Evolutionary conservation across 2,329 filamentous ascomycete species (phyloP), one percentile per base, ranked within the genome.

Genomic region (Juglanconis oblonga): DNA sequence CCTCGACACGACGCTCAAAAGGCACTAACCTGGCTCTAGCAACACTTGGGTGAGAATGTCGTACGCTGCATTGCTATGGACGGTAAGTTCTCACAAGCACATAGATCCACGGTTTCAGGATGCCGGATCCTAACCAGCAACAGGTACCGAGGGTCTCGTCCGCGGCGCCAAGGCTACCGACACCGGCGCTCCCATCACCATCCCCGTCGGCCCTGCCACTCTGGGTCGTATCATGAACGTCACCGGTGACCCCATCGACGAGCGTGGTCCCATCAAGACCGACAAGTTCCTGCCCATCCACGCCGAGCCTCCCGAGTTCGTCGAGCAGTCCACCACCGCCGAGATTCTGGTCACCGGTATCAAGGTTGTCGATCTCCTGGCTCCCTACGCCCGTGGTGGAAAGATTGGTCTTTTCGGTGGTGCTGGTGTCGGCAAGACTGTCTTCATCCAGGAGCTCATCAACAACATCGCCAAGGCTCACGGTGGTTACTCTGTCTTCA

Each of bases 401-500:
- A 99, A 99, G 90, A 99, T 99, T 87, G 95, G 95, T 91, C 92
- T 99, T 72, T 99, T 99, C 84, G 95, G 95, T 83, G 95, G 95
- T 94, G 95, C 95, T 74, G 95, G 95, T 96, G 95, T 99, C 86
- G 95, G 95, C 81, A 99, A 99, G 90, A 99, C 95, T 79, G 95
- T 99, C 78, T 99, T 98, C 87, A 99, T 99, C 80, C 95, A 99
- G 87, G 95, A 99, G 85, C 84, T 99, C 77, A 99, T 99, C 85
- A 99, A 99, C 92, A 99, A 99, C 90, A 98, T 99, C 77, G 95
- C 95, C 83, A 98, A 98, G 88, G 95, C 95, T 72, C 95, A 99
- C 86, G 95, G 95, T 96, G 95, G 95, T 96, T 99, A 96, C 91
- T 99, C 95, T 70, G 95, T 99, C 78, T 99, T 99, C 90, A 97